Conservation (phyloP, 2,329 filamentous ascomycete genomes). For the Sclerotinia nivalis region DNA sequence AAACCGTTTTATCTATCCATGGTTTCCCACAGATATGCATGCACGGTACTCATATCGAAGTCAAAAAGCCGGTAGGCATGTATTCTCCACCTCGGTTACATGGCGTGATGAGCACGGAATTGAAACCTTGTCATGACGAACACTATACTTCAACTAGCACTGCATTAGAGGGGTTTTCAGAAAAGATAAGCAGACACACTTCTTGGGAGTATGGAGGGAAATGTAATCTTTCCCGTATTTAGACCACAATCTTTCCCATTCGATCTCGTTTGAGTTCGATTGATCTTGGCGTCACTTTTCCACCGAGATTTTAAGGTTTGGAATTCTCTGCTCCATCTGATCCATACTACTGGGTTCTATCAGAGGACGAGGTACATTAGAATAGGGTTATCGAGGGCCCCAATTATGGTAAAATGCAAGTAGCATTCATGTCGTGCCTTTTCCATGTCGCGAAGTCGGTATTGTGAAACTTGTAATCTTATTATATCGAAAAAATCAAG, state of each 20-base stretch:
- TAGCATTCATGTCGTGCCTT: background rate
- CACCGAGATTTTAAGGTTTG: background rate
- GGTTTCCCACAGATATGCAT: background rate
- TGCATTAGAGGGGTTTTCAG: background rate
- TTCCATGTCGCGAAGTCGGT: background rate
- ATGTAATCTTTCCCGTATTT: background rate
- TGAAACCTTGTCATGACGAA: constrained; percentile 21
- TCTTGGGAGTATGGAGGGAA: background rate
- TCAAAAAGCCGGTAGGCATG: background rate
- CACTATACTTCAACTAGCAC: background rate
- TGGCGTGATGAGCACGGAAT: constrained; percentile 24
- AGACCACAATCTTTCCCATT: too few species aligned
- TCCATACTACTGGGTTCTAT: background rate
- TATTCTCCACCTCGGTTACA: constrained; percentile 8
- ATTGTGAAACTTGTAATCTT: background rate
- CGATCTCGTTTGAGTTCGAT: background rate
- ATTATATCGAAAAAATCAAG: background rate
- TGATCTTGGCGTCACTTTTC: background rate
- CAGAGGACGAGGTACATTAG: too few species aligned
- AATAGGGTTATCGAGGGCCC: too few species aligned
- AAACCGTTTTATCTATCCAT: background rate
- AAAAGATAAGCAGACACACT: background rate
- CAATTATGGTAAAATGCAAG: too few species aligned
- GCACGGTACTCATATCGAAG: constrained; percentile 2
- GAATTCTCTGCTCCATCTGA: background rate